Percentiles rank a stretch among this genome's conserved stretches.
Conservation (phyloP, 2,329 filamentous ascomycete species). For the Diaporthe capsici region DNA sequence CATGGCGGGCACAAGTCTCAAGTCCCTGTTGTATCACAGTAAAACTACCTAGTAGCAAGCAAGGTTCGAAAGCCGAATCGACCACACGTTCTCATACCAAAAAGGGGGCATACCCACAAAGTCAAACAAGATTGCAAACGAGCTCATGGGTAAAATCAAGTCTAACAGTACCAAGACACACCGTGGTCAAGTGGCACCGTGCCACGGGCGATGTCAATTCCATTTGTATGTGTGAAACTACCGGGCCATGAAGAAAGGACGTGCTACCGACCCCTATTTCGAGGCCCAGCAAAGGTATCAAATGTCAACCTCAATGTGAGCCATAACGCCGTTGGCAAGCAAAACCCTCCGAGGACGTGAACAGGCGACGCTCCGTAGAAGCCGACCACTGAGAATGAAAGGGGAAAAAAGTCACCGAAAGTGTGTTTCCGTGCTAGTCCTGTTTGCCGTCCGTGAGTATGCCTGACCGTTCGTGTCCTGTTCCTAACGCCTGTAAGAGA, state of each 20-base stretch:
- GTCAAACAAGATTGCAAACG: not conserved
- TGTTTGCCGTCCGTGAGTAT: constrained; percentile 33
- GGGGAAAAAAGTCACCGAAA: constrained; percentile 6
- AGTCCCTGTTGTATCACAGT: not conserved
- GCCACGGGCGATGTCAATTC: not conserved
- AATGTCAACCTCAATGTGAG: constrained; percentile 35
- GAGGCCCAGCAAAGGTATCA: constrained; percentile 47
- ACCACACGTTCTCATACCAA: not conserved
- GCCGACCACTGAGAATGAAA: constrained; percentile 13
- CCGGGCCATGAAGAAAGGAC: not conserved
- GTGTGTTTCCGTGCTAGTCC: constrained; percentile 30
- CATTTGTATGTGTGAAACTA: constrained; percentile 23
- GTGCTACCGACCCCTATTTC: constrained; percentile 20
- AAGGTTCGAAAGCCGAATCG: not conserved
- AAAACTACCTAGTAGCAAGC: not conserved
- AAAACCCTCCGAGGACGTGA: not conserved
- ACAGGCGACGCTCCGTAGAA: constrained; percentile 3
- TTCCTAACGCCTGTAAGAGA: constrained; percentile 35
- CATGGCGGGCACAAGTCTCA: not conserved
- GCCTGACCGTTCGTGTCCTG: constrained; percentile 23
- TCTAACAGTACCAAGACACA: not conserved
- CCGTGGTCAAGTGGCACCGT: not conserved
- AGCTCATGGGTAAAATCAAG: too few species aligned
- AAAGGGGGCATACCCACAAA: too few species aligned
- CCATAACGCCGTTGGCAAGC: constrained; percentile 40